phyloP scores from a whole-genome alignment of 306 rosid species.

The Cajanus cajan region DNA sequence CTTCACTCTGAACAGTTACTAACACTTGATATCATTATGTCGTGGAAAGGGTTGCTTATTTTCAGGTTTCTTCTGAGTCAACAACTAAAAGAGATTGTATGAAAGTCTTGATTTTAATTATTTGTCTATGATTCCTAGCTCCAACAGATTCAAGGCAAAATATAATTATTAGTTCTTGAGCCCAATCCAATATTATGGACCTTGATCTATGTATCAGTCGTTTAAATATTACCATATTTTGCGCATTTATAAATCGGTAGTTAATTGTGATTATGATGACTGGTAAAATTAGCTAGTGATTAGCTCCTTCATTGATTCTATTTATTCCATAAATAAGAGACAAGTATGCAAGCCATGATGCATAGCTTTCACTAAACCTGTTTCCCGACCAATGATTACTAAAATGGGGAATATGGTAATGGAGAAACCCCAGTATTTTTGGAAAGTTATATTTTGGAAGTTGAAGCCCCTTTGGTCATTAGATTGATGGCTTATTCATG shows the following conservation, averaged over 20 bases:
- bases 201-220: not conserved
- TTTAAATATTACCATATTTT: not conserved
- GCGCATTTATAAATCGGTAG: not conserved
- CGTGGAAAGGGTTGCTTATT: not conserved
- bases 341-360: not conserved
- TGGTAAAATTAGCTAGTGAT: not conserved
- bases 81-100: not conserved
- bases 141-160: conserved; percentile 2
- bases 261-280: not conserved
- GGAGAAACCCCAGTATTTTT: not conserved
- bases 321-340: not conserved
- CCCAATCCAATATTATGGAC: not conserved
- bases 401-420: not conserved
- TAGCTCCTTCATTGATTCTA: not conserved
- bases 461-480: not conserved
- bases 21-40: not conserved
- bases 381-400: not conserved
- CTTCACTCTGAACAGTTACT: not conserved
- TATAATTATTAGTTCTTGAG: not conserved
- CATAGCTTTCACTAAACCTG: not conserved
- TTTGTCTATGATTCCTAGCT: conserved; percentile 12
- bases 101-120: conserved; percentile 21
- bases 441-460: not conserved
- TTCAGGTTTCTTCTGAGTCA: not conserved
- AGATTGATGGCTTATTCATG: not conserved